These are phyloP conservation scores for Lathyrus tuberosus DNA, from an alignment of 306 rosid species.

Conservation along the genomic window DNA sequence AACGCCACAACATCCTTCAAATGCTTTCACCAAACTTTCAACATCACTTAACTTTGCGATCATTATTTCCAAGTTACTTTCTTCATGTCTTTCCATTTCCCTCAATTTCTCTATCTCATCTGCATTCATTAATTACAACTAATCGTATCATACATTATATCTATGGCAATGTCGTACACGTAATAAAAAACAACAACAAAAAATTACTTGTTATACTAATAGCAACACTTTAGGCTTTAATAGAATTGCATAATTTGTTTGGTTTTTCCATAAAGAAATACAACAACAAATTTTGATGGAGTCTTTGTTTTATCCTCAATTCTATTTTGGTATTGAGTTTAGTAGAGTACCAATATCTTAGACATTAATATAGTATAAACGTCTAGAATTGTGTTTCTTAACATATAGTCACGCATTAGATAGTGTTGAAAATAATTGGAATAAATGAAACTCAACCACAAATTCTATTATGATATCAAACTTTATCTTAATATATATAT, in stretches of 20 bases:
- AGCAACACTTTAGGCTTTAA: neutral
- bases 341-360: neutral
- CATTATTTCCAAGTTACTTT: constrained; percentile 32
- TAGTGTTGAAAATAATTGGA: neutral
- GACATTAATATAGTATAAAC: neutral
- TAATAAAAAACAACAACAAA: neutral
- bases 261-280: neutral
- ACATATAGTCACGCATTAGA: neutral
- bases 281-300: neutral
- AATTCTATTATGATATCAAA: too few species aligned
- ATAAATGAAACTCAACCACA: too few species aligned
- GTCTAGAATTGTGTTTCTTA: neutral
- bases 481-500: too few species aligned
- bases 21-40: constrained; percentile 56
- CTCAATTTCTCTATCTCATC: constrained; percentile 64
- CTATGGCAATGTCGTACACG: neutral
- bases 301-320: neutral
- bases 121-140: constrained; percentile 37
- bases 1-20: constrained; percentile 78
- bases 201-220: neutral
- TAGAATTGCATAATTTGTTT: neutral
- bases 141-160: neutral
- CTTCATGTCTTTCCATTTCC: constrained; percentile 51
- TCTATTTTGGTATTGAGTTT: neutral
- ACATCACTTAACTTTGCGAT: constrained; percentile 56